Base-by-base conservation (phyloP, 2,329 filamentous ascomycete genomes). In the Arthrocladium fulminans region DNA sequence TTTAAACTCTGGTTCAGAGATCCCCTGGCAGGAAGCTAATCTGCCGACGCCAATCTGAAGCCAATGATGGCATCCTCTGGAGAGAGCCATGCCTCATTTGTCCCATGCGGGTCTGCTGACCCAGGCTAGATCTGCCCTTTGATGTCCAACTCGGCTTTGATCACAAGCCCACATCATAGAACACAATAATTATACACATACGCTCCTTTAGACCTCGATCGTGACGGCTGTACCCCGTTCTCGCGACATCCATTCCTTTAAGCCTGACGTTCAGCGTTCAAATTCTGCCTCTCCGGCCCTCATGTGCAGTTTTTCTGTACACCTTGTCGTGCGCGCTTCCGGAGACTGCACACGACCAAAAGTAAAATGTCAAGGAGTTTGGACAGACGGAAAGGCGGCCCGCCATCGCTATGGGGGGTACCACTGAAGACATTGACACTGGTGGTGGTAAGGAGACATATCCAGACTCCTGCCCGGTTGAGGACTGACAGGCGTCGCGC, bases 401-500 rank as follows among this genome's bases (percentile, higher is more conserved):
- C 29, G 47, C 53, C 54, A 24, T 62, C 60, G 34, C 61, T 64
- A 57, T 61, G 62, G 55, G 65, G 60, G 43, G 48, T 59, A 40
- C 59, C 60, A 23, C 56, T 62, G 50, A 66, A 60, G 42, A 61
- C 60, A 53, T 53, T 62, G 13, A 64, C 66, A 32, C 64, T 70
- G 63, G 54, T 64, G 51, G 45, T 70, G 60, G 69, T 72, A 65
- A 57, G 67, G 24, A 43, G 25, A 34, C 19, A 25, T 25, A 15
- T n/a, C 43, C 15, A 13, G 6, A 17, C n/a, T 19, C n/a, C 10
- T 13, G 32, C 38, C 47, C 17, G 12, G 40, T 22, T 27, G 17
- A 43, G 6, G 32, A 48, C 56, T 57, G 43, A 59, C 49, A 23
- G 17, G 30, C 17, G 13, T 24, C 40, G 38, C 7, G 30, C 52